Conservation (phyloP, 805 yeast species). For the Candida sanyiensis region DNA sequence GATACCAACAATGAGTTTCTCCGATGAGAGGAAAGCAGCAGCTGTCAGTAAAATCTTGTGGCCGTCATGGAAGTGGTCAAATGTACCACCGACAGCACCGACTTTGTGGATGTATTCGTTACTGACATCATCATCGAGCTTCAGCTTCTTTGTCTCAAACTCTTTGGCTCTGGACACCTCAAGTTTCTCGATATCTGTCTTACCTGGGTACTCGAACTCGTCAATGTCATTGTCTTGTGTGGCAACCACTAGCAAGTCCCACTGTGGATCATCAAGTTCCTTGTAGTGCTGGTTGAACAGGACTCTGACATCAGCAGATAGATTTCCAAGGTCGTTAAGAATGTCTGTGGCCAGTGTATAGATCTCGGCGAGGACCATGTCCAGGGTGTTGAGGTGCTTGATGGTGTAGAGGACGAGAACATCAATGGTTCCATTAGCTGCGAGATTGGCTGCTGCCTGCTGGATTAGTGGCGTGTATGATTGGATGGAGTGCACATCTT, state of each 20-base stretch:
- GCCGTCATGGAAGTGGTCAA: conserved; percentile 94
- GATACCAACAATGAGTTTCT: conserved; percentile 67
- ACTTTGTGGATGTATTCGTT: conserved; percentile 29
- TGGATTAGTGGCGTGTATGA: conserved; percentile 20
- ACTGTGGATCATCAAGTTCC: conserved; percentile 13
- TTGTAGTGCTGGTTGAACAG: conserved; percentile 24
- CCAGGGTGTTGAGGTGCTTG: conserved; percentile 18
- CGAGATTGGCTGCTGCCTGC: conserved; percentile 12
- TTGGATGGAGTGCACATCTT: conserved; percentile 14
- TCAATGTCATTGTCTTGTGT: conserved; percentile 13
- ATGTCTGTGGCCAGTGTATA: conserved; percentile 19
- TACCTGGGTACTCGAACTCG: conserved; percentile 13
- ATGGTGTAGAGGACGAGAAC: conserved; percentile 16
- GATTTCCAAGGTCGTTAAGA: conserved; percentile 5
- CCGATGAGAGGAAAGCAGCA: conserved; percentile 54
- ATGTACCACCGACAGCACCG: conserved; percentile 88
- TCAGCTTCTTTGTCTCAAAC: neutral
- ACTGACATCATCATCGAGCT: conserved; percentile 16
- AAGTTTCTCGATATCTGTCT: no score
- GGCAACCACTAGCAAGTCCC: conserved; percentile 20
- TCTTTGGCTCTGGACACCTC: conserved; percentile 12
- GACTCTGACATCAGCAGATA: conserved; percentile 15
- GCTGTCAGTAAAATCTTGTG: conserved; percentile 80
- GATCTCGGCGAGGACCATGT: conserved; percentile 18
- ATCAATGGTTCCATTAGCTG: conserved; percentile 18